These are phyloP conservation scores for Colletotrichum sp. DNA, from an alignment of 2,329 filamentous ascomycete genomes.

Conservation along the genomic window DNA sequence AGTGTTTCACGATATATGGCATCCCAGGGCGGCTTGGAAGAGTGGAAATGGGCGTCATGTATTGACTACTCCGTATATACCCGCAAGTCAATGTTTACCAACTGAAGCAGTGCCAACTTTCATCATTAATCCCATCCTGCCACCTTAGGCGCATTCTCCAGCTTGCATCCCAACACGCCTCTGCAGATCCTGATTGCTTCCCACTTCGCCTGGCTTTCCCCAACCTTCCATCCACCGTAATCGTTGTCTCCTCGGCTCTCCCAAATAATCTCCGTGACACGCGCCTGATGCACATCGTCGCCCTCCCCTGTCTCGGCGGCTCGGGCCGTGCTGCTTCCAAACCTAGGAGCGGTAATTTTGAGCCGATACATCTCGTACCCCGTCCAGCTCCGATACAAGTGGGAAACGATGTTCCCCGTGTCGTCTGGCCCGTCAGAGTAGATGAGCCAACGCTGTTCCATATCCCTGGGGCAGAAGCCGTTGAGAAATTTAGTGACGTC, in stretches of 20 bases:
- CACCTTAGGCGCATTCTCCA: not conserved
- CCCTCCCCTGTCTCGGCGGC: not conserved
- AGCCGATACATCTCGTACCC: not conserved
- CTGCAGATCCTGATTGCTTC: not conserved
- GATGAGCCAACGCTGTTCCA: not conserved
- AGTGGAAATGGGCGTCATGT: not conserved
- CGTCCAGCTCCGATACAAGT: not conserved
- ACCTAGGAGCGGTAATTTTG: not conserved
- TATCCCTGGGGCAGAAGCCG: not conserved
- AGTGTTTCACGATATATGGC: too few relatives aligned
- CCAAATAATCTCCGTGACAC: not conserved
- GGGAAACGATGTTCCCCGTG: not conserved
- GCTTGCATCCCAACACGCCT: fast-evolving
- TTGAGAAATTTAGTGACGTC: not conserved
- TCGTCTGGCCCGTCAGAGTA: not conserved
- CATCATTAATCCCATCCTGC: not conserved
- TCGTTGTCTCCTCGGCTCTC: not conserved
- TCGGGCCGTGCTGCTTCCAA: not conserved
- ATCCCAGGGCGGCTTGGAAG: not conserved
- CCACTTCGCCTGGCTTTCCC: not conserved
- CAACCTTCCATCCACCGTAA: fast-evolving
- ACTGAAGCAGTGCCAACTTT: not conserved
- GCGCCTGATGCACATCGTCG: not conserved
- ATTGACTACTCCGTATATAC: not conserved
- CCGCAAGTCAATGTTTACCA: not conserved